A percentile compares a stretch with the other conserved stretches of the same genome.
phyloP scores from a whole-genome alignment of 176 grass and related monocot species.

The Leersia perrieri region DNA sequence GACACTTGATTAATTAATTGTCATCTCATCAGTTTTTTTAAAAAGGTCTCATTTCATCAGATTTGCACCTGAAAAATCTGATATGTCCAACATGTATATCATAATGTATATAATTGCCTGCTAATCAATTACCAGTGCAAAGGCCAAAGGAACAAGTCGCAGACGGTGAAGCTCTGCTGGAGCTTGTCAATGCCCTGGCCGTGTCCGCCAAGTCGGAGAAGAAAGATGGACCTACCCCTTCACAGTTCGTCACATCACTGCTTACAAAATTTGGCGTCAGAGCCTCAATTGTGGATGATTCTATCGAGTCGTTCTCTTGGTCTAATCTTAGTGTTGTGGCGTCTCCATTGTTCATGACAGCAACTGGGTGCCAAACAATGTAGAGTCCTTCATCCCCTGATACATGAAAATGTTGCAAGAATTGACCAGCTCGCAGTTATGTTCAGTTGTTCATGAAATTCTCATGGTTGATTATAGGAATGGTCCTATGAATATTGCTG shows the following conservation, averaged over 20 bases:
- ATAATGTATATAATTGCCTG: not conserved
- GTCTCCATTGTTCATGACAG: not conserved
- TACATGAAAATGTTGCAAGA: not conserved
- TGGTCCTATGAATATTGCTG: slow-evolving; percentile 27
- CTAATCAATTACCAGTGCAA: not conserved
- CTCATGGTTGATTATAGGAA: slow-evolving; percentile 11
- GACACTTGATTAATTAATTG: not conserved
- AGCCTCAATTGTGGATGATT: not conserved
- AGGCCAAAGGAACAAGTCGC: not conserved
- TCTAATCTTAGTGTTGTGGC: not conserved
- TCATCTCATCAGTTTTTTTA: not conserved
- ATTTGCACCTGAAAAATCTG: not conserved
- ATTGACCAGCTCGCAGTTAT: slow-evolving; percentile 2
- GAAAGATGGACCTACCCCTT: not conserved
- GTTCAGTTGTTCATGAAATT: not conserved
- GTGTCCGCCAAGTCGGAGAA: not conserved
- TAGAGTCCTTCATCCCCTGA: not conserved
- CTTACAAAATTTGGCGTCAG: not conserved
- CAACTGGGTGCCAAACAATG: slow-evolving; percentile 36
- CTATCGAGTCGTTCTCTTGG: not conserved
- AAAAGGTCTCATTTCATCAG: not conserved
- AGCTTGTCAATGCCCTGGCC: not conserved
- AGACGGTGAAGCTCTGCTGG: not conserved
- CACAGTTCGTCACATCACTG: not conserved
- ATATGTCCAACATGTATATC: not conserved